Conservation (phyloP, 1,284 basidiomycete species). For the Malassezia brasiliensis region DNA sequence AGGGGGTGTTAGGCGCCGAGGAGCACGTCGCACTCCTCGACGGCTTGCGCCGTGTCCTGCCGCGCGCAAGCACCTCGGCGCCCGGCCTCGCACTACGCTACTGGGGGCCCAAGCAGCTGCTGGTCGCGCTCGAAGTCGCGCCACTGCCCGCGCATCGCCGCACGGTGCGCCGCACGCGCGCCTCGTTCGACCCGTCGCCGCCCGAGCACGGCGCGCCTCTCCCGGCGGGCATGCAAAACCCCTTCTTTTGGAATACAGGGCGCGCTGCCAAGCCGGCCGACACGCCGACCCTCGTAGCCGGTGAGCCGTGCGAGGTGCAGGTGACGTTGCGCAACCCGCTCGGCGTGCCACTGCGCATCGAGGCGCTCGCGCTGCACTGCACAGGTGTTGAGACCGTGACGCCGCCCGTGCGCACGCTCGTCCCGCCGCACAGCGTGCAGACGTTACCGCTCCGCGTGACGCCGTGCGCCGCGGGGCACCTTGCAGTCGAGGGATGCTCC, state of each 20-base stretch:
- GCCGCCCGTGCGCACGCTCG: conserved; percentile 54
- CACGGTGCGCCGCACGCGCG: conserved; percentile 25
- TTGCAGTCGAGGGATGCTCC: conserved; percentile 66
- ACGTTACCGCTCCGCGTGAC: conserved; percentile 63
- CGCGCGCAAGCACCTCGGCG: conserved; percentile 30
- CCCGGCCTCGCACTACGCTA: conserved; percentile 38
- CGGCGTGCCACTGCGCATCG: conserved; percentile 76
- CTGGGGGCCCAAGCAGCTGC: conserved; percentile 54
- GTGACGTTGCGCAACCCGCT: conserved; percentile 83
- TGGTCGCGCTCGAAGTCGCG: conserved; percentile 69
- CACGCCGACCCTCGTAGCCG: conserved; percentile 65
- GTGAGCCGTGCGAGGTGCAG: conserved; percentile 69
- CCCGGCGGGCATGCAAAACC: conserved; percentile 19
- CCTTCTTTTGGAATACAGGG: conserved; percentile 28
- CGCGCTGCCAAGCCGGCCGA: conserved; percentile 16
- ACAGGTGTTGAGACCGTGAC: conserved; percentile 67
- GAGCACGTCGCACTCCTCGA: conserved; percentile 36
- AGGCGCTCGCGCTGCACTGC: conserved; percentile 69
- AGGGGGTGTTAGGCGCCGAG: conserved; percentile 21
- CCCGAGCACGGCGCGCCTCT: conserved; percentile 3
- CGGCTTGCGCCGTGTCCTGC: conserved; percentile 35
- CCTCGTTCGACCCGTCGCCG: neutral
- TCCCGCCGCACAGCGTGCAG: conserved; percentile 67
- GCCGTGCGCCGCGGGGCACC: conserved; percentile 59
- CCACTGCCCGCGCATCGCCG: conserved; percentile 68